Evolutionary conservation across 2,329 filamentous ascomycete species (phyloP).

Genomic region (Penicillium griseofulvum): DNA sequence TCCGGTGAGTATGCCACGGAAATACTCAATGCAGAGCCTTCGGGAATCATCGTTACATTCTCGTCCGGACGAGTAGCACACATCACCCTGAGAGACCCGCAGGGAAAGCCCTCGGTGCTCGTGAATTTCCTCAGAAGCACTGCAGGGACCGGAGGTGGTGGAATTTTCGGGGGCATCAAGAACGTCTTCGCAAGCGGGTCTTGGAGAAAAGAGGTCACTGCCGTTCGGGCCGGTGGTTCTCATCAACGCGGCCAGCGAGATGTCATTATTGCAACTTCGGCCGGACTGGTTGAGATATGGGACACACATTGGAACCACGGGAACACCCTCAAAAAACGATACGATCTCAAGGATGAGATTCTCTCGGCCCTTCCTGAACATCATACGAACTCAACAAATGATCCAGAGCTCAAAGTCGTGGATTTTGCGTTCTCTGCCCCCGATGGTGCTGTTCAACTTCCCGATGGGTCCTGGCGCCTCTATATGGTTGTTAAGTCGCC

Average conservation of each 20-base stretch:
- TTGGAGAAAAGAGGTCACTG: conserved; percentile 73
- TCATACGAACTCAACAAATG: conserved; percentile 51
- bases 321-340: conserved; percentile 68
- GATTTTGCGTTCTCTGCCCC: conserved; percentile 67
- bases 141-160: conserved; percentile 55
- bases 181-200: conserved; percentile 69
- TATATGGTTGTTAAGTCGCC: conserved; percentile 61
- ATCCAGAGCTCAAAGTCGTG: conserved; percentile 67
- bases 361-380: conserved; percentile 59
- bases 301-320: conserved; percentile 84
- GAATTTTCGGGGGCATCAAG: conserved; percentile 78
- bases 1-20: conserved; percentile 75
- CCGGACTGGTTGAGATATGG: conserved; percentile 80
- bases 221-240: conserved; percentile 71
- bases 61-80: conserved; percentile 85
- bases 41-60: conserved; percentile 80
- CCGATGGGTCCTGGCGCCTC: conserved; percentile 51
- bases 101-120: conserved; percentile 78
- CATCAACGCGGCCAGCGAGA: conserved; percentile 78
- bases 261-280: conserved; percentile 73
- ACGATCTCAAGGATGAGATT: conserved; percentile 67
- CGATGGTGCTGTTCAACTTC: conserved; percentile 48
- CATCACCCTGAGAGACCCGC: conserved; percentile 77
- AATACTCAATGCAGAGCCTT: conserved; percentile 78
- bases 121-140: conserved; percentile 71